Conservation (phyloP, 1,284 basidiomycete genomes). For the Cerioporus squamosus region DNA sequence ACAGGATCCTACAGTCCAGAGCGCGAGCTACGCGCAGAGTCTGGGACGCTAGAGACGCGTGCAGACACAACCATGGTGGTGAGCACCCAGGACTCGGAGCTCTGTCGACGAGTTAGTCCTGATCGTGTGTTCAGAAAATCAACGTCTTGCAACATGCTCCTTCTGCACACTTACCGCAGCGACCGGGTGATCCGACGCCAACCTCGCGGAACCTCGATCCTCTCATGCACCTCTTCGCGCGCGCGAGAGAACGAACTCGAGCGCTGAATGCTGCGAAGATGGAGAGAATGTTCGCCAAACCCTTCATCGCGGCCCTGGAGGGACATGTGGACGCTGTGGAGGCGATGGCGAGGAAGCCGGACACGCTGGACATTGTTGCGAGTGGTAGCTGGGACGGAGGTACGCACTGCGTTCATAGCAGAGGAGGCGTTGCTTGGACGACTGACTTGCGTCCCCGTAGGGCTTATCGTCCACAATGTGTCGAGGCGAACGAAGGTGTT, state of each 20-base stretch:
- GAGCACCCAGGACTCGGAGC: constrained; percentile 1
- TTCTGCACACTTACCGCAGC: constrained; percentile 69
- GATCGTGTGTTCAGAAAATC: constrained; percentile 66
- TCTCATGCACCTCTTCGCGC: constrained; percentile 91
- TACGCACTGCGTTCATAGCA: constrained; percentile 29
- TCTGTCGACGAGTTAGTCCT: no score
- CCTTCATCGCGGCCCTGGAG: constrained; percentile 89
- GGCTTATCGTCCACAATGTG: constrained; percentile 90
- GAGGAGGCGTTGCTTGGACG: no score
- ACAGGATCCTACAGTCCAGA: no score
- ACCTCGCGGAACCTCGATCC: constrained; percentile 93
- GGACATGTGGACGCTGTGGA: constrained; percentile 98
- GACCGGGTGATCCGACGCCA: constrained; percentile 85
- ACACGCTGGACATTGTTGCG: constrained; percentile 81
- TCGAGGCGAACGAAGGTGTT: constrained; percentile 69
- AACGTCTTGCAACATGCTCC: constrained; percentile 87
- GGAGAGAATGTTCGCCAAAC: constrained; percentile 96
- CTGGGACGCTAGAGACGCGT: no score
- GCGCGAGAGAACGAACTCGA: constrained; percentile 91
- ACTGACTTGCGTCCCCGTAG: constrained; percentile 41
- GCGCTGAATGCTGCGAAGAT: constrained; percentile 97
- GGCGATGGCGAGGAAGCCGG: constrained; percentile 79
- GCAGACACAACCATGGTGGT: constrained; percentile 26
- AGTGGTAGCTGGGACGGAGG: constrained; percentile 97
- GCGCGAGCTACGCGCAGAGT: no score